Percentiles rank a stretch among this genome's conserved stretches.
phyloP scores from a whole-genome alignment of 306 rosid genomes.

The Cyclanthera cordifolia region DNA sequence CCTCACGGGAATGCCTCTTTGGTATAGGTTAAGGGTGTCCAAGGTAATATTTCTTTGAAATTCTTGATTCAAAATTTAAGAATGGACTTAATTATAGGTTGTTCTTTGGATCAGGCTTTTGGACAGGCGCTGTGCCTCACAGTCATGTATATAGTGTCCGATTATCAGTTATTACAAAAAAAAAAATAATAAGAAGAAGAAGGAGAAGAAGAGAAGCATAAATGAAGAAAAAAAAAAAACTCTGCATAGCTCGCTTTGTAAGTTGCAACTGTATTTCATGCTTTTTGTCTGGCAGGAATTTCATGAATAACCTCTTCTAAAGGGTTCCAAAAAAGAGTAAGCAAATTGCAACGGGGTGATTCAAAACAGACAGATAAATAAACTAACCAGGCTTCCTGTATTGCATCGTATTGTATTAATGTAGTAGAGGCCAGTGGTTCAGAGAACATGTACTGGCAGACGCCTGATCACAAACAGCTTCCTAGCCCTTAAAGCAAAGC shows the following conservation, averaged over 20 bases:
- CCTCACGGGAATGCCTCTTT: too few relatives aligned
- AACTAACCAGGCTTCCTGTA: conserved; percentile 8
- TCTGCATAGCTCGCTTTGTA: conserved; percentile 38
- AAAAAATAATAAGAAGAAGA: too few relatives aligned
- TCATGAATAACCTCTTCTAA: conserved; percentile 69
- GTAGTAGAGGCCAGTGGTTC: conserved; percentile 3
- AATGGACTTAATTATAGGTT: too few relatives aligned
- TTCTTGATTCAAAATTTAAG: too few relatives aligned
- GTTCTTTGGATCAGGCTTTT: too few relatives aligned
- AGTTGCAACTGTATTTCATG: conserved; percentile 50
- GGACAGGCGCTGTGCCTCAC: too few relatives aligned
- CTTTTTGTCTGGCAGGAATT: conserved; percentile 83
- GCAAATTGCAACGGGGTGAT: too few relatives aligned
- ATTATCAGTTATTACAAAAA: too few relatives aligned
- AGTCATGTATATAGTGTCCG: too few relatives aligned
- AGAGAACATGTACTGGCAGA: conserved; percentile 11
- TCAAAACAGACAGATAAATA: neutral
- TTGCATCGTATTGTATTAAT: neutral
- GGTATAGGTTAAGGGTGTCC: too few relatives aligned
- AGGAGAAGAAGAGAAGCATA: too few relatives aligned
- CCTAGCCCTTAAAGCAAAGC: conserved; percentile 12
- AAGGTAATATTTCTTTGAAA: too few relatives aligned
- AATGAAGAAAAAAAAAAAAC: neutral
- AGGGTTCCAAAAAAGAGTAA: conserved; percentile 20
- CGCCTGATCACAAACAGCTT: conserved; percentile 9